These are phyloP conservation scores for Ogataea corticis DNA, from an alignment of 805 yeast genomes.

Conservation along the genomic window DNA sequence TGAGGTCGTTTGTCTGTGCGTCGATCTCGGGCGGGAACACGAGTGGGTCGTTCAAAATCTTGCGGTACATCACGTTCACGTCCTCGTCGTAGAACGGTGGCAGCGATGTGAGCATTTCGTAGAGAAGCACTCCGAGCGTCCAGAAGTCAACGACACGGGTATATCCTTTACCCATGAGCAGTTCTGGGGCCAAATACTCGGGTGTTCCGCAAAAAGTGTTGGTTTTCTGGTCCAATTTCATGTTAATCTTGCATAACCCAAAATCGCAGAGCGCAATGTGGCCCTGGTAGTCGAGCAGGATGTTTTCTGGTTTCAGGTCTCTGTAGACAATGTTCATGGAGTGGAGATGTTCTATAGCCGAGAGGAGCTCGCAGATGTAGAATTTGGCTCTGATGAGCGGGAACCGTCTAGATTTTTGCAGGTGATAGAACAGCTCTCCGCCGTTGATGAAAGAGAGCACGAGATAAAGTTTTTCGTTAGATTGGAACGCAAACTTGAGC, in stretches of 20 bases:
- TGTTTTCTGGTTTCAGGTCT: conserved; percentile 95
- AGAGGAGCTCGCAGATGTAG: conserved; percentile 89
- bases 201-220: conserved; percentile 98
- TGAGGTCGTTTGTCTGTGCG: conserved; percentile 78
- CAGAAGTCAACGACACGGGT: conserved; percentile 98
- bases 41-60: conserved; percentile 85
- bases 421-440: conserved; percentile 92
- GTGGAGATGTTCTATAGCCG: conserved; percentile 91
- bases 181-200: conserved; percentile 94
- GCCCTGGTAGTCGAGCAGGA: conserved; percentile 91
- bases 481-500: conserved; percentile 91
- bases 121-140: conserved; percentile 92
- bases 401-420: conserved; percentile 88
- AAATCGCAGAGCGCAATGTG: conserved; percentile 98
- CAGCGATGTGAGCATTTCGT: conserved; percentile 94
- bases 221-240: conserved; percentile 82
- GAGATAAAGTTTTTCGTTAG: conserved; percentile 91
- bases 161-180: conserved; percentile 88
- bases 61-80: conserved; percentile 88
- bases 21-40: conserved; percentile 88
- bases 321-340: conserved; percentile 90
- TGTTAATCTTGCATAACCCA: conserved; percentile 93
- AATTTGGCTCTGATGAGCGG: conserved; percentile 87
- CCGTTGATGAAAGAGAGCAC: conserved; percentile 95
- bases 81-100: conserved; percentile 98